These are phyloP conservation scores for Rhododendron griersonianum DNA, from an alignment of 148 eudicot species.

Conservation along the genomic window DNA sequence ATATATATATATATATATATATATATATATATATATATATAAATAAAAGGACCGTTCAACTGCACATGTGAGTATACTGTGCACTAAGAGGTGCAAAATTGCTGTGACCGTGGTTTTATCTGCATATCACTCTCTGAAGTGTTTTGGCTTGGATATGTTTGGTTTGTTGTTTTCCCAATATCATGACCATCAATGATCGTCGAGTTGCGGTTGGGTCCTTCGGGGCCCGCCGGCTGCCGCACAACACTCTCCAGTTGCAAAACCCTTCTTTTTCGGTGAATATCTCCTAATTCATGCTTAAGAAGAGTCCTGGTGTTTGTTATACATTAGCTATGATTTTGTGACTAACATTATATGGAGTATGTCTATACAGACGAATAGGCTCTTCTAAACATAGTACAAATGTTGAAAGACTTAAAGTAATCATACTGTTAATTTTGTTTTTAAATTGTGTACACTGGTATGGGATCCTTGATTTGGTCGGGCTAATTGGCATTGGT, in stretches of 20 bases:
- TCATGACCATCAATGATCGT: too few relatives aligned
- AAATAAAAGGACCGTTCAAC: not conserved
- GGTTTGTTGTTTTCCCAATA: too few relatives aligned
- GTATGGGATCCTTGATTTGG: not conserved
- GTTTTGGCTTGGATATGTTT: too few relatives aligned
- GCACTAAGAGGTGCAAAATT: not conserved
- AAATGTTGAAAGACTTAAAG: not conserved
- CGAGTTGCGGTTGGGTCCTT: too few relatives aligned
- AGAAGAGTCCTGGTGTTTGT: not conserved
- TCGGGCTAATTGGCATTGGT: slow-evolving; percentile 3
- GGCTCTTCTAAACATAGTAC: not conserved
- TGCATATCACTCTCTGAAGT: not conserved
- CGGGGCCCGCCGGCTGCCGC: too few relatives aligned
- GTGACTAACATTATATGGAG: not conserved
- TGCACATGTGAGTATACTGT: not conserved
- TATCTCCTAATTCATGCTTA: not conserved
- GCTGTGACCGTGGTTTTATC: not conserved
- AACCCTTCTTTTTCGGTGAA: not conserved
- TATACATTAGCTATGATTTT: not conserved
- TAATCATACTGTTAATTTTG: not conserved
- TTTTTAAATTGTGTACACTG: not conserved
- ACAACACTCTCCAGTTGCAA: not conserved
- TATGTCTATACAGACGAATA: not conserved
- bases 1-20: too few relatives aligned
- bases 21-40: too few relatives aligned